A percentile compares a stretch with the other conserved stretches of the same genome.
phyloP scores from a whole-genome alignment of 1,284 basidiomycete species.

The Ceratobasidium sp. region DNA sequence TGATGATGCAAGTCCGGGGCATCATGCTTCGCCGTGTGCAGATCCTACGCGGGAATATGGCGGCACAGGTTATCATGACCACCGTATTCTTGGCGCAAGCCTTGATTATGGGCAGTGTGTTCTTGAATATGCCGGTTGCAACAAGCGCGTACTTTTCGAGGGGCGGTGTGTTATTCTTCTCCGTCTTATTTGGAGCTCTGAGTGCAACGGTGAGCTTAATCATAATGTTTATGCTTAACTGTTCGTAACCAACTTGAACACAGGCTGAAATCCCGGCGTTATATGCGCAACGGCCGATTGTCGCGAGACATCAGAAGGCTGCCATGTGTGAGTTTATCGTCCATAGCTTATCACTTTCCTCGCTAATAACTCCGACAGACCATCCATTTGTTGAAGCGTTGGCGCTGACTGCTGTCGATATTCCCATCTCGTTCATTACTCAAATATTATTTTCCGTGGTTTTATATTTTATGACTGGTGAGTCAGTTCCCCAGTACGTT shows the following conservation, averaged over 20 bases:
- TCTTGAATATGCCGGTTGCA: conserved; percentile 71
- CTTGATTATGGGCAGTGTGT: conserved; percentile 83
- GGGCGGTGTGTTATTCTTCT: conserved; percentile 73
- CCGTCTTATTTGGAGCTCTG: conserved; percentile 63
- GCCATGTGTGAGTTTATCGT: conserved; percentile 62
- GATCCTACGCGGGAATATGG: conserved; percentile 73
- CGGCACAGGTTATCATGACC: conserved; percentile 56
- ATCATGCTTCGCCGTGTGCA: conserved; percentile 77
- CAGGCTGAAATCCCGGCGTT: conserved; percentile 78
- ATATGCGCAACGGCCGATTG: conserved; percentile 80
- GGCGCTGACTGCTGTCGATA: conserved; percentile 78
- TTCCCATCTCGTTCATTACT: conserved; percentile 73
- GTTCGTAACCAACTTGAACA: background rate
- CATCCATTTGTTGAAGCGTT: conserved; percentile 76
- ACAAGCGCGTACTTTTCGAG: conserved; percentile 83
- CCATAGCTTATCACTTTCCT: background rate
- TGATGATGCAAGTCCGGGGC: conserved; percentile 73
- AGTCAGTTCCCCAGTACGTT: background rate
- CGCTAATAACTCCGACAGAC: conserved; percentile 53
- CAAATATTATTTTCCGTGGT: conserved; percentile 68
- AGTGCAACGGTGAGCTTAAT: conserved; percentile 56
- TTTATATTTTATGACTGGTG: conserved; percentile 75
- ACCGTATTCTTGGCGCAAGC: conserved; percentile 63
- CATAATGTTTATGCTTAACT: too few relatives aligned
- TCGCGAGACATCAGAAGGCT: conserved; percentile 70